Evolutionary conservation across 768 basidiomycete genomes (phyloP).

Genomic region (Pisolithus sp.): DNA sequence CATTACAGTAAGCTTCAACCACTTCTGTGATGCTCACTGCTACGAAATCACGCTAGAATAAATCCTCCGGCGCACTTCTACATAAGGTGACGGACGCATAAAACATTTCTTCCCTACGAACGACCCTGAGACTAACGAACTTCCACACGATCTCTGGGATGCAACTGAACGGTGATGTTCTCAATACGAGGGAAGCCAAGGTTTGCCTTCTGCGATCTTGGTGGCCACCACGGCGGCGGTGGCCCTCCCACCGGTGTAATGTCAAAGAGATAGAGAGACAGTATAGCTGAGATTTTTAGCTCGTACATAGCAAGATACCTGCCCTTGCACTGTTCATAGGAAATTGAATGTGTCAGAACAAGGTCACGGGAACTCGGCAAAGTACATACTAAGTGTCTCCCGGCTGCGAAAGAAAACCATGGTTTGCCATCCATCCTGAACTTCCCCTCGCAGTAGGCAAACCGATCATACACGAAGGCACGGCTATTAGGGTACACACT

Average conservation of each 20-base stretch:
- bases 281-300: background rate
- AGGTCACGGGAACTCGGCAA: too few relatives aligned
- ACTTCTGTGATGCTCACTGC: too few relatives aligned
- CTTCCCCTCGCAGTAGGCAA: slow-evolving; percentile 6
- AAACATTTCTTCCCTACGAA: too few relatives aligned
- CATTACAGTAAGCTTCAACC: too few relatives aligned
- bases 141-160: background rate
- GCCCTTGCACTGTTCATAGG: background rate
- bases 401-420: slow-evolving; percentile 15
- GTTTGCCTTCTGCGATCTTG: background rate
- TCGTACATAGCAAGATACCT: background rate
- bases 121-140: too few relatives aligned
- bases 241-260: background rate
- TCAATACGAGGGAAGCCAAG: background rate
- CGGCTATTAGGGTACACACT: slow-evolving; percentile 7
- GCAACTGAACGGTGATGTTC: background rate
- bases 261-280: background rate
- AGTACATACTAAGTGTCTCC: slow-evolving; percentile 12
- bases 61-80: too few relatives aligned
- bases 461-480: slow-evolving; percentile 18
- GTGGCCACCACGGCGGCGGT: background rate
- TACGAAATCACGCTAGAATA: background rate
- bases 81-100: too few relatives aligned
- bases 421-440: slow-evolving; percentile 11
- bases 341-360: background rate